phyloP scores from a whole-genome alignment of 306 rosid genomes.

The Malus sieversii region DNA sequence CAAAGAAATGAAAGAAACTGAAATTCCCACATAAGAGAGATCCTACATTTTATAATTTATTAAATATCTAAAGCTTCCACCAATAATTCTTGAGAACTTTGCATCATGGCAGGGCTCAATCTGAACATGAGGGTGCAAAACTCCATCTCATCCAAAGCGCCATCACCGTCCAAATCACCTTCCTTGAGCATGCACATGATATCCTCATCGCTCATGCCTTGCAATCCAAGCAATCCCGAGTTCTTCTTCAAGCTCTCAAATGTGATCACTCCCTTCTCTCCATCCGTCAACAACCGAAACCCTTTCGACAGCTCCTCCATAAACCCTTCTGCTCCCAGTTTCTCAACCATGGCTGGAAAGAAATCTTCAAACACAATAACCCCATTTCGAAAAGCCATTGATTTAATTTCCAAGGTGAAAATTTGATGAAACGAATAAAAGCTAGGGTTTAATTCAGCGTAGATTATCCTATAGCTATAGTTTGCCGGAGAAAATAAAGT shows the following conservation, averaged over 20 bases:
- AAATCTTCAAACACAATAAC: conserved; percentile 51
- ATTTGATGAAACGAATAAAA: too few relatives aligned
- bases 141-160: conserved; percentile 65
- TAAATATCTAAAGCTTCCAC: conserved; percentile 38
- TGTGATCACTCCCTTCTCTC: conserved; percentile 55
- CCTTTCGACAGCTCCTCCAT: conserved; percentile 74
- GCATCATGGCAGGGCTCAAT: conserved; percentile 85
- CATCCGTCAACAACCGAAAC: conserved; percentile 60
- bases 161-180: conserved; percentile 86
- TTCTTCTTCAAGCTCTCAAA: conserved; percentile 73
- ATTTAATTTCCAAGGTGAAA: not conserved
- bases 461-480: too few relatives aligned
- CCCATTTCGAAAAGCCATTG: conserved; percentile 40
- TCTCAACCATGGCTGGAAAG: conserved; percentile 82
- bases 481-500: too few relatives aligned
- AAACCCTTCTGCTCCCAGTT: conserved; percentile 66
- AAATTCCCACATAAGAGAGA: not conserved
- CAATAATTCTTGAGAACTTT: conserved; percentile 34
- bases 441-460: too few relatives aligned
- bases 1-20: not conserved
- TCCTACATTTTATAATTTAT: not conserved
- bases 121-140: conserved; percentile 84
- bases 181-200: conserved; percentile 61
- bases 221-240: conserved; percentile 58
- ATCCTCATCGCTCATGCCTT: conserved; percentile 68